Base-by-base conservation (phyloP, 148 eudicot genomes). In the Silene uniflora region DNA sequence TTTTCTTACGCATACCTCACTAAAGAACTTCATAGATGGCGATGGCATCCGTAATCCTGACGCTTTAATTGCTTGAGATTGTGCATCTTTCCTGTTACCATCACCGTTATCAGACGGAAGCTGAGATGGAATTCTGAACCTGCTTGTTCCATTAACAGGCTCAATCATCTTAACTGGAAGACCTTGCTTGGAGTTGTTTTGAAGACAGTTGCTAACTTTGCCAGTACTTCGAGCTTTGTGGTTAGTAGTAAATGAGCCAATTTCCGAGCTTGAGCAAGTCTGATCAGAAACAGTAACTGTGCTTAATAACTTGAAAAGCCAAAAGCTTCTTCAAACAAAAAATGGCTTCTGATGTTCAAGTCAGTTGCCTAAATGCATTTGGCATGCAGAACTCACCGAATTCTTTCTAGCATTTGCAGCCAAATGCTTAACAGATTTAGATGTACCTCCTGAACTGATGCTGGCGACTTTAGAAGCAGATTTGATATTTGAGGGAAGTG, bases 31-130 rank as follows among this genome's bases (percentile, higher is more conserved):
- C 73, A 92, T 77, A n/a, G 98, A 95, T 49, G 99, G 99, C 12
- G 99, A 90, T 65, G 98, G 98, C 97, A 87, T 91, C 66, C 97
- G 84, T 86, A 95, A 85, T 63, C 98, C 93, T 52, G 99, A 92
- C 42, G 94, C 94, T 82, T 86, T 91, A 44, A 46, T 46, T 46
- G 85, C 74, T 82, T 81, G 87, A 73, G 71, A 61, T 72, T 82
- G 80, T 73, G 27, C 65, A 60, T 73, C 54, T 54, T 69, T 76
- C 76, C 18, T 75, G 61, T 55, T 83, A 47, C 65, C 49, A 52
- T 58, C 83, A 39, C 64, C 69, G 66, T 49, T 61, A 6, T 63
- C 67, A 78, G 76, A 71, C 22, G 64, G 77, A 77, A 23, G 67
- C 65, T 80, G 73, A 60, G 78, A 65, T 22, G 80, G 62, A 75